Conservation (phyloP, 352 stramenopile genomes). For the Globisporangium recalcitrans region DNA sequence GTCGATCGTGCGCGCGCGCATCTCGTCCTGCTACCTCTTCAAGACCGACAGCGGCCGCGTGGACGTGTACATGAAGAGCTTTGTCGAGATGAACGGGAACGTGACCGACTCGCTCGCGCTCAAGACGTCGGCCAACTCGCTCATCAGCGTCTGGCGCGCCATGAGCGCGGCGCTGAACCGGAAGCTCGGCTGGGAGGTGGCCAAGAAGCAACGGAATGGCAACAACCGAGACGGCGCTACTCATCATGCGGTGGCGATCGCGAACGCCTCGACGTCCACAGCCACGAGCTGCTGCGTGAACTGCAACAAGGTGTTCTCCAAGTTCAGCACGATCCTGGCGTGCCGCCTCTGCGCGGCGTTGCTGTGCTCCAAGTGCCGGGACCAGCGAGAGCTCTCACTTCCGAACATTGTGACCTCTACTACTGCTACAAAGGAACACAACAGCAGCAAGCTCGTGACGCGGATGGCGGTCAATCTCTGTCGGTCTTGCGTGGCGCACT, state of each 20-base stretch:
- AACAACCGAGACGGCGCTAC: neutral
- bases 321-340: neutral
- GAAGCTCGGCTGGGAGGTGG: conserved; percentile 9
- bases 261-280: neutral
- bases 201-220: neutral
- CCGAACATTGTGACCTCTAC: neutral
- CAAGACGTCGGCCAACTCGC: conserved; percentile 20
- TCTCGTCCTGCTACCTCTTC: conserved; percentile 43
- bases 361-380: conserved; percentile 14
- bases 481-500: neutral
- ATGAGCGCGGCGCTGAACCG: neutral
- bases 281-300: neutral
- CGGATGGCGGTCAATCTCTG: conserved; percentile 5
- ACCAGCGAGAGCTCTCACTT: conserved; percentile 4
- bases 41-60: conserved; percentile 23
- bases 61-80: conserved; percentile 41
- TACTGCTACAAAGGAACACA: neutral
- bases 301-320: conserved; percentile 9
- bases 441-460: neutral
- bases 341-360: conserved; percentile 10
- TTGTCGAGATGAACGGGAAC: conserved; percentile 37
- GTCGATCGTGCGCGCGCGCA: conserved; percentile 29
- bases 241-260: neutral
- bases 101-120: conserved; percentile 38
- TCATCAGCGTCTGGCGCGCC: conserved; percentile 16